These are phyloP conservation scores for Porphyrellus cyaneotinctus DNA, from an alignment of 768 basidiomycete species.

Conservation along the genomic window DNA sequence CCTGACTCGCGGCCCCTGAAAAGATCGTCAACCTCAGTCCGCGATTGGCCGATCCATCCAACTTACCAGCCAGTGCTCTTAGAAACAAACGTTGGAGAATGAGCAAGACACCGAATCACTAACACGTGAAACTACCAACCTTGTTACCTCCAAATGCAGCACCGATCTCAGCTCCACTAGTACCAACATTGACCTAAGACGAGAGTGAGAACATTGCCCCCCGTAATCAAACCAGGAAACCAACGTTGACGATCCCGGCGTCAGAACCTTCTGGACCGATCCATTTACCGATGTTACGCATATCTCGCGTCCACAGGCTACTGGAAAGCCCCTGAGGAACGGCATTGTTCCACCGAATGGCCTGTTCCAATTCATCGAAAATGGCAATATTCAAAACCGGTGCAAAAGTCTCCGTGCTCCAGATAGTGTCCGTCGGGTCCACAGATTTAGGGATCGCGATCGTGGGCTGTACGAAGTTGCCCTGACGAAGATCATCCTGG, in stretches of 20 bases:
- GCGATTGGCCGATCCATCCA: conserved; percentile 2
- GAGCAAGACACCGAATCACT: conserved; percentile 12
- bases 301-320: conserved; percentile 84
- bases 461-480: conserved; percentile 89
- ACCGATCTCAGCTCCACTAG: conserved; percentile 69
- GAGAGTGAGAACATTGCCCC: conserved; percentile 3
- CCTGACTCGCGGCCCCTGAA: conserved; percentile 91
- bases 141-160: conserved; percentile 96
- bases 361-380: conserved; percentile 83
- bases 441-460: conserved; percentile 65
- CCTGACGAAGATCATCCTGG: conserved; percentile 49
- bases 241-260: conserved; percentile 87
- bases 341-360: conserved; percentile 86
- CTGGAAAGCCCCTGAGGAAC: conserved; percentile 91
- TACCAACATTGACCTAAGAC: conserved; percentile 58
- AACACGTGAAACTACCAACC: conserved; percentile 37
- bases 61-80: conserved; percentile 83
- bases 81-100: conserved; percentile 12
- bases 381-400: conserved; percentile 84
- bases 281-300: conserved; percentile 86
- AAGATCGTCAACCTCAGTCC: conserved; percentile 20
- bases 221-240: conserved; percentile 22
- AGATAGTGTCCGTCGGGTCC: conserved; percentile 53
- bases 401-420: conserved; percentile 82
- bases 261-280: conserved; percentile 88